Evolutionary conservation across 495 filamentous ascomycete genomes (phyloP), one percentile per base, ranked within the genome.

Genomic region (Penicillium manginii): DNA sequence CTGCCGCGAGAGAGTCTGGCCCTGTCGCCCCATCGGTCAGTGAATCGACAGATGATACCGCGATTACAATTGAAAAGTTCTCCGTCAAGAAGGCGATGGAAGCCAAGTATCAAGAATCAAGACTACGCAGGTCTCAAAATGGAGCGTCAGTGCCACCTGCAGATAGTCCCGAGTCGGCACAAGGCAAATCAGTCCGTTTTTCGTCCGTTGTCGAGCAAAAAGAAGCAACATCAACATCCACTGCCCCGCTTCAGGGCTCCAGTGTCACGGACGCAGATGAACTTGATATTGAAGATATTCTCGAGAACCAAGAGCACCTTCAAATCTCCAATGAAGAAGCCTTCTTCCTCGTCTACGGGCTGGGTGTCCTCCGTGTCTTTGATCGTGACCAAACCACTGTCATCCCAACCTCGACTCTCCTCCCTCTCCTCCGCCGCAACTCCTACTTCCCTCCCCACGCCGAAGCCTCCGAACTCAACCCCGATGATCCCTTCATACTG

Each of bases 311-410:
- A 74, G 94, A 99, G 60, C 92, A 96, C 65, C 86, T 96, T 31
- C 94, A 99, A 67, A 78, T 98, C 18, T 90, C 88, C 8, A 83
- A 87, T 2, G 93, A 97, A 68, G 94, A 99, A 76, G 86, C 91
- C 3, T 96, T 98, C 75, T 99, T 97, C 74, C 82, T 99, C 4
- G 77, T 79, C 12, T 99, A 93, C 68, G 86, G 80, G 2, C 80
- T 99, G 2, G 93, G 94, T 8, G 83, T 83, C n/a, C 80, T 99
- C 22, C 72, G 78, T 17, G 80, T 98, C 48, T 73, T 80, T 35
- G 84, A 89, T 60, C 74, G 82, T 8, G 68, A 73, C 12, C 82
- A 76, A n/a, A 70, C 80, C 39, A 68, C 54, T 15, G 40, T 60
- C 21, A 73, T 78, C 22, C 42, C 81, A 49, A 62, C 73, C 52